Evolutionary conservation across 306 rosid species (phyloP).

Genomic region (Mimosa bimucronata): DNA sequence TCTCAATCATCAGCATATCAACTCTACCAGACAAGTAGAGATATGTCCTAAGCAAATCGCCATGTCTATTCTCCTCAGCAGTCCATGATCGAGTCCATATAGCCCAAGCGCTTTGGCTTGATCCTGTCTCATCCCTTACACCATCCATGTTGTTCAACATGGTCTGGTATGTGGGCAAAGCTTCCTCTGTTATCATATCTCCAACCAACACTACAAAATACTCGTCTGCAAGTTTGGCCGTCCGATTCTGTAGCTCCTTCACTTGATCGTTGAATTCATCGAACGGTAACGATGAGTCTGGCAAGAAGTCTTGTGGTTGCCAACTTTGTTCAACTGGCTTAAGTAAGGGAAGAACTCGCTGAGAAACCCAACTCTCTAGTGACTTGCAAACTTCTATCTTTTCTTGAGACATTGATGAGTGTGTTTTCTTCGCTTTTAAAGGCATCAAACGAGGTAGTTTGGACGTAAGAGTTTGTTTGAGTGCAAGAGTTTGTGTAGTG

Average conservation of each 20-base stretch:
- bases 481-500: background rate
- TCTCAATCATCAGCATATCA: constrained; percentile 73
- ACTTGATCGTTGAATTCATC: constrained; percentile 60
- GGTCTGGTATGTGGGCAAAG: constrained; percentile 82
- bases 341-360: constrained; percentile 51
- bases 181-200: constrained; percentile 87
- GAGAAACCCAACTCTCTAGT: constrained; percentile 63
- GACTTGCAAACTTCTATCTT: constrained; percentile 57
- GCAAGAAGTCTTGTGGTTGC: constrained; percentile 70
- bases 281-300: constrained; percentile 48
- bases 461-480: background rate
- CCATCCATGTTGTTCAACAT: constrained; percentile 75
- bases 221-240: constrained; percentile 71
- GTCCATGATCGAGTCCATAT: constrained; percentile 84
- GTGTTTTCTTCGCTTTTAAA: background rate
- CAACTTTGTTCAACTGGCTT: constrained; percentile 76
- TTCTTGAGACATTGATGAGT: constrained; percentile 23
- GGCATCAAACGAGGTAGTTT: background rate
- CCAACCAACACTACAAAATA: constrained; percentile 77
- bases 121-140: constrained; percentile 61
- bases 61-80: constrained; percentile 84
- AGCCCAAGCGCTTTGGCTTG: constrained; percentile 78
- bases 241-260: constrained; percentile 61
- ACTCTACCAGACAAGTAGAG: constrained; percentile 82
- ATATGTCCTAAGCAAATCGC: constrained; percentile 70